Evolutionary conservation across 2,329 filamentous ascomycete species (phyloP).

Genomic region (Paraconiothyrium sp.): DNA sequence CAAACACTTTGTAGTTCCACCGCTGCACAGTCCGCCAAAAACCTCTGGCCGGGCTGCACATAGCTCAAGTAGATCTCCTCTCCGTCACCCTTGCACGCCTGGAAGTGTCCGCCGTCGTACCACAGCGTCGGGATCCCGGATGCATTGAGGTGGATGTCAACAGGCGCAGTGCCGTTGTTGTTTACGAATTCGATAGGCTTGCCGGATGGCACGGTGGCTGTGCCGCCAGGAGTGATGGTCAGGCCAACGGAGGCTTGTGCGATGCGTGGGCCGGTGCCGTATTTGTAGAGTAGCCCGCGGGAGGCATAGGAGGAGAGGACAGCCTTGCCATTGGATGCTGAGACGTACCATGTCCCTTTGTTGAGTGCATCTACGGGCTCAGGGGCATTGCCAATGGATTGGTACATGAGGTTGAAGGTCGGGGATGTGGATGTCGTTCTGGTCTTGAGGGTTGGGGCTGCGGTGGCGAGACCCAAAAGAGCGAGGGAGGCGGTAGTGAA

Average conservation of each 20-base stretch:
- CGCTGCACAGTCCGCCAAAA: conserved; percentile 6
- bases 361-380: conserved; percentile 9
- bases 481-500: conserved; percentile 11
- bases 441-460: not conserved
- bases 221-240: conserved; percentile 19
- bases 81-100: conserved; percentile 1
- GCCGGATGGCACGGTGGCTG: conserved; percentile 17
- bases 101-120: conserved; percentile 12
- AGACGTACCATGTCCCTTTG: conserved; percentile 12
- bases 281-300: conserved; percentile 12
- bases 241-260: conserved; percentile 11
- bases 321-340: not conserved
- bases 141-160: conserved; percentile 5
- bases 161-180: conserved; percentile 10
- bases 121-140: conserved; percentile 6
- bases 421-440: not conserved
- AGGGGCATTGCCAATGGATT: not conserved
- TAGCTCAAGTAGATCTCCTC: conserved; percentile 14
- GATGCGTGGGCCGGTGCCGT: conserved; percentile 3
- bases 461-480: conserved; percentile 13
- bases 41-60: conserved; percentile 13
- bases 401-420: conserved; percentile 14
- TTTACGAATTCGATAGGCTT: conserved; percentile 10
- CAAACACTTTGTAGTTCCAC: conserved; percentile 10
- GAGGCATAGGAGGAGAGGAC: not conserved